Conservation (phyloP, 768 basidiomycete species). For the Suillus subalutaceus region DNA sequence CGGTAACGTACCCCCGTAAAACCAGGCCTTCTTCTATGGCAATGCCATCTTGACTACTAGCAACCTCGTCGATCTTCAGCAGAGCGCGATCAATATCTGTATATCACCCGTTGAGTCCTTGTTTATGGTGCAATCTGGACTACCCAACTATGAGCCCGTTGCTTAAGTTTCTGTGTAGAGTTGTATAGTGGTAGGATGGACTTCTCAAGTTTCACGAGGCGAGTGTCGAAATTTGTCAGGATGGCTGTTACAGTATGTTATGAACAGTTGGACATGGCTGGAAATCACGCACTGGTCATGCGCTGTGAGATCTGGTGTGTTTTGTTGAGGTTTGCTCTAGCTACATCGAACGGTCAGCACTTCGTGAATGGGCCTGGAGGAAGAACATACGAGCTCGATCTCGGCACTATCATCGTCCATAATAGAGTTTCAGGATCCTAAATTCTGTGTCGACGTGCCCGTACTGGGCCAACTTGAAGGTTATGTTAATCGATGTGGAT, state of each 20-base stretch:
- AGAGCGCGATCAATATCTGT: conserved; percentile 82
- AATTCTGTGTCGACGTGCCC: not conserved
- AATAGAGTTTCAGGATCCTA: not conserved
- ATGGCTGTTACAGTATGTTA: conserved; percentile 56
- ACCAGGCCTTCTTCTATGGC: conserved; percentile 81
- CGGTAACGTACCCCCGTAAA: conserved; percentile 60
- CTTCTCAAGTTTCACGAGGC: conserved; percentile 82
- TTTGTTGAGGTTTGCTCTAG: conserved; percentile 89
- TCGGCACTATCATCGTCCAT: conserved; percentile 73
- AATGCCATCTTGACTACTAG: conserved; percentile 73
- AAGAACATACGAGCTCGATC: conserved; percentile 61
- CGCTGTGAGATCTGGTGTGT: conserved; percentile 82
- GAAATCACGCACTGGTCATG: conserved; percentile 69
- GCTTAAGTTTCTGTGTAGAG: conserved; percentile 74
- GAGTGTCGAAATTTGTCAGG: conserved; percentile 80
- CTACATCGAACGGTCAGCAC: conserved; percentile 36
- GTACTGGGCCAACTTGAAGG: not conserved
- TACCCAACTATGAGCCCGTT: conserved; percentile 68
- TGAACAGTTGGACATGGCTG: conserved; percentile 21
- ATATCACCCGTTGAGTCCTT: not conserved
- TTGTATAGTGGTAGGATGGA: conserved; percentile 83
- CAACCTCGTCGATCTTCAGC: conserved; percentile 76
- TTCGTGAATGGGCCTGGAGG: conserved; percentile 4
- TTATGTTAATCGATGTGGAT: not conserved
- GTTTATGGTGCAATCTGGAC: not conserved